phyloP scores from a whole-genome alignment of 306 rosid genomes.

The Elaeagnus macrophylla region DNA sequence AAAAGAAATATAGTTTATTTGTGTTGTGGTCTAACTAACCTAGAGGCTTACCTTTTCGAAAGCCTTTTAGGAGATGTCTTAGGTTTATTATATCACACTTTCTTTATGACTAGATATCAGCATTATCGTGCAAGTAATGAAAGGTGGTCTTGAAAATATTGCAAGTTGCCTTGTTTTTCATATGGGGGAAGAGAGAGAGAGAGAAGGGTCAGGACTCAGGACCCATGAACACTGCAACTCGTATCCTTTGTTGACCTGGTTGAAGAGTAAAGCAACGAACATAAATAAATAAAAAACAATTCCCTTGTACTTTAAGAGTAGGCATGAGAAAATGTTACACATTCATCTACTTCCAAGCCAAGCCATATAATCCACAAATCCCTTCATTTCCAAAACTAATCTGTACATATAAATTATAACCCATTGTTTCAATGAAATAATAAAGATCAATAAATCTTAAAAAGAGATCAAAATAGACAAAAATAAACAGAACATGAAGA shows the following conservation, averaged over 20 bases:
- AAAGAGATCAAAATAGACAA: slow-evolving; percentile 11
- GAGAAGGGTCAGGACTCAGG: slow-evolving; percentile 10
- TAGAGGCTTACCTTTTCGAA: slow-evolving; percentile 12
- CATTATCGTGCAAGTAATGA: not conserved
- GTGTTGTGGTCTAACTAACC: slow-evolving; percentile 47
- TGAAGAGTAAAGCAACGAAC: slow-evolving; percentile 93
- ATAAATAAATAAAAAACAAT: slow-evolving; percentile 21
- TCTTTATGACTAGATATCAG: slow-evolving; percentile 1
- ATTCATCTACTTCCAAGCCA: slow-evolving; percentile 96
- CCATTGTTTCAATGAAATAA: slow-evolving; percentile 44
- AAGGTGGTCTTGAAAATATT: slow-evolving; percentile 12
- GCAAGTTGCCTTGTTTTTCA: slow-evolving; percentile 22
- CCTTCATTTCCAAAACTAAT: slow-evolving; percentile 56
- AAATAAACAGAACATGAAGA: slow-evolving; percentile 45
- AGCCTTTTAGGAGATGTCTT: not conserved
- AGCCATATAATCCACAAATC: slow-evolving; percentile 68
- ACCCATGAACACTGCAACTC: slow-evolving; percentile 24
- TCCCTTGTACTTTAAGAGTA: slow-evolving; percentile 90
- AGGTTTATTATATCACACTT: not conserved
- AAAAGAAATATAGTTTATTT: slow-evolving; percentile 23
- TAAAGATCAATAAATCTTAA: slow-evolving; percentile 48
- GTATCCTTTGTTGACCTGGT: slow-evolving; percentile 42
- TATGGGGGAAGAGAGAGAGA: slow-evolving; percentile 27
- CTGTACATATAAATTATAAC: slow-evolving; percentile 58
- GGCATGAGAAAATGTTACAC: slow-evolving; percentile 69